phyloP scores from a whole-genome alignment of 1,139 yeast genomes.

The Magnusiomyces fungicola region DNA sequence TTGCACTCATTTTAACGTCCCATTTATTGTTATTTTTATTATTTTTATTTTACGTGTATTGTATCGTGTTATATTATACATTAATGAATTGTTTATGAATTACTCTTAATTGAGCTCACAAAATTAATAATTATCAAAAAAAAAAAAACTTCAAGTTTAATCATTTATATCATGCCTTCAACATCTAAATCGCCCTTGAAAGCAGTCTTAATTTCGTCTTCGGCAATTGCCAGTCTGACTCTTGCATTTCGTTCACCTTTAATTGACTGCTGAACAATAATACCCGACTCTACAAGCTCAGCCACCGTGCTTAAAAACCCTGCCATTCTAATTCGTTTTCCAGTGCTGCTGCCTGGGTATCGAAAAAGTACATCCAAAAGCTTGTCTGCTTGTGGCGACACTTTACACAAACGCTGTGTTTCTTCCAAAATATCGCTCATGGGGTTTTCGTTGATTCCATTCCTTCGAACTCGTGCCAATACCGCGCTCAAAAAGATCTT shows the following conservation, averaged over 20 bases:
- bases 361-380: conserved; percentile 19
- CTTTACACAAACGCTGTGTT: conserved; percentile 43
- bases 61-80: no score
- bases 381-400: conserved; percentile 26
- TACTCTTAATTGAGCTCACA: no score
- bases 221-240: conserved; percentile 59
- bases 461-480: conserved; percentile 54
- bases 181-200: conserved; percentile 48
- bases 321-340: conserved; percentile 28
- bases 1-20: no score
- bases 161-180: conserved; percentile 27
- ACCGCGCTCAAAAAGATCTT: conserved; percentile 67
- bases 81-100: no score
- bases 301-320: conserved; percentile 49
- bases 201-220: conserved; percentile 58
- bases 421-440: conserved; percentile 78
- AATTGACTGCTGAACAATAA: conserved; percentile 57
- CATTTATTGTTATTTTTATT: no score
- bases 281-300: conserved; percentile 73
- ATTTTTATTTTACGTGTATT: no score
- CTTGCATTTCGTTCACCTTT: conserved; percentile 61
- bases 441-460: conserved; percentile 63
- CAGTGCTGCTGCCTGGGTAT: background rate
- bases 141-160: background rate
- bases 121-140: no score